Evolutionary conservation across 192 early-diverging fungal species (phyloP).

Genomic region (Entomortierella parvispora): DNA sequence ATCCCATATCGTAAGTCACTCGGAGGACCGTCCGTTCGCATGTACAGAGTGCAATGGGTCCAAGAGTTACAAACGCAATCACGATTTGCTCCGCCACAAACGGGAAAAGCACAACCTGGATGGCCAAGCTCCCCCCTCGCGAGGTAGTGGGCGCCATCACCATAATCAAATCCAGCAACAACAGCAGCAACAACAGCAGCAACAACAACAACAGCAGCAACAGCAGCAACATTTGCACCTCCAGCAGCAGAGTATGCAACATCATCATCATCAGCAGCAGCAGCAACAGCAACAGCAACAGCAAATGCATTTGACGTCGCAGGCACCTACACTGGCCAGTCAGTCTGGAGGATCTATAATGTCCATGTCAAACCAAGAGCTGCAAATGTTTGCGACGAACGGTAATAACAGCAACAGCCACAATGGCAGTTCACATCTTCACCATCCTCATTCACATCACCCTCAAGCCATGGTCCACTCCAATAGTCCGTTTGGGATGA

Average conservation of each 20-base stretch:
- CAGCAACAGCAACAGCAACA: too few relatives aligned
- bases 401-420: slow-evolving; percentile 6
- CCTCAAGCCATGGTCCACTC: too few relatives aligned
- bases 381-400: not conserved
- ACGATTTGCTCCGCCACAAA: slow-evolving; percentile 38
- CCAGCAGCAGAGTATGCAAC: not conserved
- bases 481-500: too few relatives aligned
- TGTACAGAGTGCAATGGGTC: slow-evolving; percentile 28
- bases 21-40: slow-evolving; percentile 31
- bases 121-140: slow-evolving; percentile 7
- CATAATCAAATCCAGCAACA: slow-evolving; percentile 6
- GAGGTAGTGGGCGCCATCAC: slow-evolving; percentile 23
- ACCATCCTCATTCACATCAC: not conserved
- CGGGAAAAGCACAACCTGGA: slow-evolving; percentile 45
- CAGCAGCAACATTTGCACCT: not conserved
- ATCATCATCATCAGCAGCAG: too few relatives aligned
- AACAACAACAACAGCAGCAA: not conserved
- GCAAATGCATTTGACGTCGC: too few relatives aligned
- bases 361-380: not conserved
- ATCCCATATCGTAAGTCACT: slow-evolving; percentile 41
- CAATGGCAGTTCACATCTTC: not conserved
- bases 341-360: too few relatives aligned
- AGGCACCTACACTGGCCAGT: slow-evolving; percentile 17
- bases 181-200: not conserved
- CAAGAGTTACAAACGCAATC: slow-evolving; percentile 50